Evolutionary conservation across 2,329 filamentous ascomycete genomes (phyloP).

Genomic region (Epichloe bromicola): DNA sequence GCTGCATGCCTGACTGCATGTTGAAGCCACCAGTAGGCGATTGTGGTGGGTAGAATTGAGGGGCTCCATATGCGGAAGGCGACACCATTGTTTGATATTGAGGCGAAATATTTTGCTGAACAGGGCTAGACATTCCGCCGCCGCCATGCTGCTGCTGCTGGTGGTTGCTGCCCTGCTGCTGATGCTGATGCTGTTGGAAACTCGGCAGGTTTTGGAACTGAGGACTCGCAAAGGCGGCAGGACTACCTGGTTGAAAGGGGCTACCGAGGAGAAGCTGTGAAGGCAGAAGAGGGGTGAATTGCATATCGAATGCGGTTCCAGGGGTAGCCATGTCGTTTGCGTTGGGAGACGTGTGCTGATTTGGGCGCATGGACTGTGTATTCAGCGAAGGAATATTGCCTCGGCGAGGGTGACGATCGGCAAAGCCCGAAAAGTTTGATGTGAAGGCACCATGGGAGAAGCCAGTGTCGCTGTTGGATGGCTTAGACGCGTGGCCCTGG

Average conservation of each 20-base stretch:
- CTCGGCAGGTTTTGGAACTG: constrained; percentile 78
- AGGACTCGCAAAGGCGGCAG: constrained; percentile 75
- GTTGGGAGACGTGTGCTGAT: constrained; percentile 31
- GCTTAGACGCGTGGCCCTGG: constrained; percentile 61
- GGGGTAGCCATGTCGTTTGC: constrained; percentile 70
- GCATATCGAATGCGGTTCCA: constrained; percentile 89
- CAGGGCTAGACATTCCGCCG: constrained; percentile 58
- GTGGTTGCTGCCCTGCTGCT: constrained; percentile 31
- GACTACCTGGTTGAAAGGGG: constrained; percentile 91
- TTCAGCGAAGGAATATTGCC: constrained; percentile 87
- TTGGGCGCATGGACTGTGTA: constrained; percentile 52
- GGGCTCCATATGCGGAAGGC: constrained; percentile 68
- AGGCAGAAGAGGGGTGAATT: constrained; percentile 90
- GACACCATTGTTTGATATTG: constrained; percentile 81
- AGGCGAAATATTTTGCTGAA: constrained; percentile 66
- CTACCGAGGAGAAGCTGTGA: constrained; percentile 90
- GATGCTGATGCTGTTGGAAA: constrained; percentile 49
- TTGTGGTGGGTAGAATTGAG: constrained; percentile 77
- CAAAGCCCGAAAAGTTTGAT: constrained; percentile 74
- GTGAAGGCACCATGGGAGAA: constrained; percentile 89
- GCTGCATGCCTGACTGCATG: constrained; percentile 41
- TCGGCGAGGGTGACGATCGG: constrained; percentile 73
- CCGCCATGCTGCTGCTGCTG: constrained; percentile 39
- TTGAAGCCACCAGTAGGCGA: constrained; percentile 72
- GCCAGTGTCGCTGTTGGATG: constrained; percentile 70